Base-by-base conservation (phyloP, 192 early-diverging fungal species). In the Coemansia sp. region DNA sequence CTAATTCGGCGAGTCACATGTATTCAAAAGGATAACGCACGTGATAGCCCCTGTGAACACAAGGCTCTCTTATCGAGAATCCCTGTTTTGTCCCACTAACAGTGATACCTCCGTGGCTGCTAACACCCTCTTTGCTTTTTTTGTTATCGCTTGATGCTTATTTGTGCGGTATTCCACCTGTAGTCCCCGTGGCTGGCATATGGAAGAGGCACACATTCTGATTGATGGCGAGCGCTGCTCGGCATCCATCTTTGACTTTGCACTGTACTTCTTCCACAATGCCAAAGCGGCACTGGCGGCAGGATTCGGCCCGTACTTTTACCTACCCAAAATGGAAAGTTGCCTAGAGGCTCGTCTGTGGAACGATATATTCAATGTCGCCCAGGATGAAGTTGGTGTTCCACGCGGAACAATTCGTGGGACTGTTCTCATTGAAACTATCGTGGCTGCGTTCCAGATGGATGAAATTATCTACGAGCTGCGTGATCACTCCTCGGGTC, bases 401-500 rank as follows among this genome's bases (percentile, higher is more conserved):
- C 93, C 94, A 27, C 92, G 94, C 59, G 96, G 96, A 21, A 97
- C 94, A 62, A 96, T 98, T 72, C 93, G 96, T 73, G 94, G 86
- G 44, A 98, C 96, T 19, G 93, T 95, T 30, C 83, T 98, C 68
- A 98, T 98, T 67, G 96, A 98, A 82, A 98, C 96, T 56, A 95
- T 98, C 75, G 82, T 94, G 50, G 96, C 93, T 6, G 89, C 94
- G 31, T 98, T 93, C 76, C 94, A 98, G 83, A 98, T 98, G 96
- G 96, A 98, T 67, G 96, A 98, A 83, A 96, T 98, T 73, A 98
- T 98, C 82, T 98, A 93, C 72, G 96, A 98, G 87, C 85, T 98
- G 51, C 94, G 96, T 78, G 90, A 98, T 25, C 96, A 98, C 86
- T 98, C 96, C 34, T 89, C 94, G 21, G 96, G 96, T 7, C 86